Evolutionary conservation across 257 asterid genomes (phyloP).

Genomic region (Lithospermum erythrorhizon): DNA sequence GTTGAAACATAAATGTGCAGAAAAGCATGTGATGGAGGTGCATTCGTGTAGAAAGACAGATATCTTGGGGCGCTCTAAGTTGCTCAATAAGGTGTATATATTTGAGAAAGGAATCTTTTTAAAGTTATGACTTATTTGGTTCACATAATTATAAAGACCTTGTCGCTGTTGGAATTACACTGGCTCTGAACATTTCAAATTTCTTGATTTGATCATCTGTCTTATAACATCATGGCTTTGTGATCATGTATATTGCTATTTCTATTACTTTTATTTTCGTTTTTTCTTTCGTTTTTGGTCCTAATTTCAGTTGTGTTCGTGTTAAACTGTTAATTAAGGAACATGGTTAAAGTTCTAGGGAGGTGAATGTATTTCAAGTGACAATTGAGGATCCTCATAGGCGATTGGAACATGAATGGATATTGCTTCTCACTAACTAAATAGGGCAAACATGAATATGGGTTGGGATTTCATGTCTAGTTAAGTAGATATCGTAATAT

Average conservation of each 20-base stretch:
- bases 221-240: neutral
- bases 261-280: neutral
- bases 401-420: neutral
- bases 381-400: neutral
- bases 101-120: neutral
- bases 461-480: no score
- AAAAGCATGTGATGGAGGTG: slow-evolving; percentile 45
- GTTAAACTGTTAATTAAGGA: neutral
- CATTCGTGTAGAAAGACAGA: slow-evolving; percentile 36
- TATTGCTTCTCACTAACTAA: neutral
- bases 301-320: neutral
- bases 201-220: neutral
- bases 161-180: neutral
- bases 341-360: neutral
- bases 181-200: neutral
- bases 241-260: neutral
- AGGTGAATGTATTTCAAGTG: neutral
- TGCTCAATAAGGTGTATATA: slow-evolving; percentile 18
- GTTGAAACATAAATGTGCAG: slow-evolving; percentile 58
- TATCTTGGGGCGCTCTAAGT: slow-evolving; percentile 15
- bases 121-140: neutral
- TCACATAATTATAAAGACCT: neutral
- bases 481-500: no score
- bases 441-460: neutral
- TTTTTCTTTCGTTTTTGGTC: neutral